These are phyloP conservation scores for Biscogniauxia sp. DNA, from an alignment of 2,329 filamentous ascomycete species.

Conservation along the genomic window DNA sequence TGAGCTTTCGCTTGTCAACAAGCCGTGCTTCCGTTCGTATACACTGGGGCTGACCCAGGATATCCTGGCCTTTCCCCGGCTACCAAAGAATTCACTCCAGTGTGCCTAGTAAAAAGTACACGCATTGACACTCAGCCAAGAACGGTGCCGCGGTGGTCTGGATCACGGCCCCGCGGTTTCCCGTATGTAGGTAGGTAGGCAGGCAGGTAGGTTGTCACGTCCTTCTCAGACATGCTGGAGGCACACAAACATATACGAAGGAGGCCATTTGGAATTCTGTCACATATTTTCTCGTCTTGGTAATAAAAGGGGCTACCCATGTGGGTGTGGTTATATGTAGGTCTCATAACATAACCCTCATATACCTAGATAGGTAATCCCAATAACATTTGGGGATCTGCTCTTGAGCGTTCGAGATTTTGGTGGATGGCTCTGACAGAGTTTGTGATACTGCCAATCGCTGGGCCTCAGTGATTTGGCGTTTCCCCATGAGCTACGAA, in stretches of 20 bases:
- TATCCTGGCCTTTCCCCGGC: not conserved
- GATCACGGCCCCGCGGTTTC: not conserved
- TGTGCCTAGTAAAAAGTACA: not conserved
- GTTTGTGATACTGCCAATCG: not conserved
- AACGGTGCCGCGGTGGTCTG: not conserved
- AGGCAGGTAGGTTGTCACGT: not conserved
- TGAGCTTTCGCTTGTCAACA: not conserved
- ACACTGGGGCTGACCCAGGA: not conserved
- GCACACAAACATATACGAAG: too few relatives aligned
- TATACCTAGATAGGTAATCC: too few relatives aligned
- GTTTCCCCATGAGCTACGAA: not conserved
- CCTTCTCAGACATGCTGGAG: not conserved
- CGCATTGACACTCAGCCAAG: not conserved
- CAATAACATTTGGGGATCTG: not conserved
- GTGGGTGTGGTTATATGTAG: not conserved
- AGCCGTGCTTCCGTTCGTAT: not conserved
- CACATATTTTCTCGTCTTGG: too few relatives aligned
- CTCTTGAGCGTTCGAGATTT: not conserved
- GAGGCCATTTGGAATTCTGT: too few relatives aligned
- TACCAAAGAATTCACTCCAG: not conserved
- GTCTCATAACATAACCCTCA: not conserved
- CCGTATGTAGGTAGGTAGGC: not conserved
- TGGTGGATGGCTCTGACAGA: not conserved
- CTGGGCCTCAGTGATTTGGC: not conserved
- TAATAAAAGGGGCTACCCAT: not conserved